These are phyloP conservation scores for Aspergillus wentii DNA, from an alignment of 495 filamentous ascomycete genomes.

Conservation along the genomic window DNA sequence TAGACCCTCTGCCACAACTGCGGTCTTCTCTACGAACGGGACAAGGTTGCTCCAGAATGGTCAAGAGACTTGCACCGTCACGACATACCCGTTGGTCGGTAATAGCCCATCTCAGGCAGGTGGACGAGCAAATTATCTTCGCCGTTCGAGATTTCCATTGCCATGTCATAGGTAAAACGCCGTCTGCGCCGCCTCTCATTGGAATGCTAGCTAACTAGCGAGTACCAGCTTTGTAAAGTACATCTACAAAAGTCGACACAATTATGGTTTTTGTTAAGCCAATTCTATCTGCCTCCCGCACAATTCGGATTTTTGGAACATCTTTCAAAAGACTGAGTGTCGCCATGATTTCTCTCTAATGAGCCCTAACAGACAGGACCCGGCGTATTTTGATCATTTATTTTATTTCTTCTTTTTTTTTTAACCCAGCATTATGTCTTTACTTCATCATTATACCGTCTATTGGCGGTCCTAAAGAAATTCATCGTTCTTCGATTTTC, in stretches of 20 bases:
- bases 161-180: too few relatives aligned
- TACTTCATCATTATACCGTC: not conserved
- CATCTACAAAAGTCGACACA: too few relatives aligned
- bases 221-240: too few relatives aligned
- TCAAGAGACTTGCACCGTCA: slow-evolving; percentile 69
- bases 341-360: slow-evolving; percentile 24
- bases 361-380: slow-evolving; percentile 16
- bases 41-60: slow-evolving; percentile 79
- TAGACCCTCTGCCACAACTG: slow-evolving; percentile 95
- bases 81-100: slow-evolving; percentile 43
- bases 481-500: not conserved
- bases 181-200: too few relatives aligned
- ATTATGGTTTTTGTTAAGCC: too few relatives aligned
- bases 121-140: not conserved
- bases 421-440: slow-evolving; percentile 1
- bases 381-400: slow-evolving; percentile 1
- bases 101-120: not conserved
- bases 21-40: slow-evolving; percentile 81
- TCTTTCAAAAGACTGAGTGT: not conserved
- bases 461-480: not conserved
- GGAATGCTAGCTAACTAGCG: too few relatives aligned
- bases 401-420: slow-evolving; percentile 1
- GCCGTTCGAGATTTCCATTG: not conserved
- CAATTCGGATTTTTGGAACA: too few relatives aligned
- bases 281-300: too few relatives aligned